Conservation (phyloP, 495 filamentous ascomycete species). For the Staphylotrichum longicolle region DNA sequence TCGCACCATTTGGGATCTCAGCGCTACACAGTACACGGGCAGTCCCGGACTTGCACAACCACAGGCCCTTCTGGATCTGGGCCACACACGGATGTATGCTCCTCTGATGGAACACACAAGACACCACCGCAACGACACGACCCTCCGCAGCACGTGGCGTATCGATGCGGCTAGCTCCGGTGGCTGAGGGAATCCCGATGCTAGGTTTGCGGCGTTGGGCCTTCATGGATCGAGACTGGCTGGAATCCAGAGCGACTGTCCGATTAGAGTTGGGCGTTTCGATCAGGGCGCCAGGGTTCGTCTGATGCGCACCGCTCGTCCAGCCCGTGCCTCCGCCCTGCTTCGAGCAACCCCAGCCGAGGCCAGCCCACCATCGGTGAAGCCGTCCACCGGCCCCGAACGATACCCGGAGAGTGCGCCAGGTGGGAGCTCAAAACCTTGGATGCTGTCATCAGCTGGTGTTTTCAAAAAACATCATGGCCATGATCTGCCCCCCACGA, state of each 20-base stretch:
- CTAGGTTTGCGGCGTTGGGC: slow-evolving; percentile 4
- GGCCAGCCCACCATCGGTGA: slow-evolving; percentile 22
- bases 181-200: slow-evolving; percentile 7
- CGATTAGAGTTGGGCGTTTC: slow-evolving; percentile 18
- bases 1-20: neutral
- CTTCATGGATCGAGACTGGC: slow-evolving; percentile 13
- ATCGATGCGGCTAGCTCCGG: slow-evolving; percentile 14
- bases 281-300: slow-evolving; percentile 14
- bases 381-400: slow-evolving; percentile 8
- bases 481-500: no score
- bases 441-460: neutral
- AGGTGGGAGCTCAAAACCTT: neutral
- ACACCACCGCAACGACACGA: neutral
- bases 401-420: neutral
- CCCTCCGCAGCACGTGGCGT: slow-evolving; percentile 16
- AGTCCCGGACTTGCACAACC: neutral
- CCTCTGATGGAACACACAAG: neutral
- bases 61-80: neutral
- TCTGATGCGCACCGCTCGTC: slow-evolving; percentile 17
- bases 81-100: neutral
- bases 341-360: slow-evolving; percentile 14
- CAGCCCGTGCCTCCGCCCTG: slow-evolving; percentile 21
- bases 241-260: slow-evolving; percentile 2
- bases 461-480: no score
- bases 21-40: slow-evolving; percentile 4